Percentiles rank a stretch among this genome's conserved stretches.
Evolutionary conservation across 768 basidiomycete species (phyloP).

Genomic region (Leccinum imitatum): DNA sequence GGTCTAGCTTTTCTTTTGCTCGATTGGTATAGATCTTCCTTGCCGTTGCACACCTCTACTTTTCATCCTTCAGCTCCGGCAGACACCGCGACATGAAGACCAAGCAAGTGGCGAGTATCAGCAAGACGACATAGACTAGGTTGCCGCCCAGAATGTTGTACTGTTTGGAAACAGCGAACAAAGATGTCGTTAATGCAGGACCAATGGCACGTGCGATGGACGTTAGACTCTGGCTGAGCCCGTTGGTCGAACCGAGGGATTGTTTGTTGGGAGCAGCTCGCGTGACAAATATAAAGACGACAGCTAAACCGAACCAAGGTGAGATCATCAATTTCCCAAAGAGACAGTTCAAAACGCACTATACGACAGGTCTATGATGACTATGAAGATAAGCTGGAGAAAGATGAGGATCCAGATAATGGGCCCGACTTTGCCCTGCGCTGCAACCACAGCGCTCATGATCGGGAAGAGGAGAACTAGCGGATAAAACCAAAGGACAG

Average conservation of each 20-base stretch:
- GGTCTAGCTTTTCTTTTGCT: not conserved
- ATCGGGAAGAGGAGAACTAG: slow-evolving; percentile 45
- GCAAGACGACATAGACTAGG: slow-evolving; percentile 46
- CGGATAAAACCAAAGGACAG: slow-evolving; percentile 38
- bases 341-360: slow-evolving; percentile 29
- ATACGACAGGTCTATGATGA: slow-evolving; percentile 43
- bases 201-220: slow-evolving; percentile 50
- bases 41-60: slow-evolving; percentile 1
- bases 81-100: slow-evolving; percentile 22
- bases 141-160: slow-evolving; percentile 50
- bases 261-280: slow-evolving; percentile 50
- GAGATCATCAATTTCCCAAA: not conserved
- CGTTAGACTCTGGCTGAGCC: slow-evolving; percentile 49
- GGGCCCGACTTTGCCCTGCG: slow-evolving; percentile 31
- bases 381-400: slow-evolving; percentile 21
- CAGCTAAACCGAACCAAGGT: slow-evolving; percentile 29
- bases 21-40: not conserved
- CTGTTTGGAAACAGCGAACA: slow-evolving; percentile 54
- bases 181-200: slow-evolving; percentile 46
- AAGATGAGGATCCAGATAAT: slow-evolving; percentile 39
- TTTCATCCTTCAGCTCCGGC: slow-evolving; percentile 20
- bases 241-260: slow-evolving; percentile 58
- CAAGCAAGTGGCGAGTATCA: slow-evolving; percentile 28
- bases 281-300: slow-evolving; percentile 55
- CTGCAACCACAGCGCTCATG: slow-evolving; percentile 40